A percentile compares a stretch with the other conserved stretches of the same genome.
These are phyloP conservation scores for Tricholoma saponaceum DNA, from an alignment of 768 basidiomycete genomes.

Conservation along the genomic window DNA sequence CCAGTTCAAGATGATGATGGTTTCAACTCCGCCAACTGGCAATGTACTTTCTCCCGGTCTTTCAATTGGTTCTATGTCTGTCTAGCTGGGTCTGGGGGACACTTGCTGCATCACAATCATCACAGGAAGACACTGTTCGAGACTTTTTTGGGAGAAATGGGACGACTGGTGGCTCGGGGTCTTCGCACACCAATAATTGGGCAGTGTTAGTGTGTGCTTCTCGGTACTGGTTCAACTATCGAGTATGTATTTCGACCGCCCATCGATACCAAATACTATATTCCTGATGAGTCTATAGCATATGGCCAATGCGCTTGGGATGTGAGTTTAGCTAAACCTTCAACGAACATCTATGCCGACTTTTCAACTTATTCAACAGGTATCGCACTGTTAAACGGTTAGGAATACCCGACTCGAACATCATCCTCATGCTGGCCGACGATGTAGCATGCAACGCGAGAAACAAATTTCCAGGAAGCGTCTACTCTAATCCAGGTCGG, in stretches of 20 bases:
- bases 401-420: slow-evolving; percentile 97
- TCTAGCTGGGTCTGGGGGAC: slow-evolving; percentile 29
- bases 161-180: slow-evolving; percentile 22
- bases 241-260: slow-evolving; percentile 48
- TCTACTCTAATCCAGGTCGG: slow-evolving; percentile 84
- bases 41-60: slow-evolving; percentile 27
- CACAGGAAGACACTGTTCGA: slow-evolving; percentile 34
- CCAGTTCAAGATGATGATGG: slow-evolving; percentile 6
- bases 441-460: slow-evolving; percentile 92
- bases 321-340: slow-evolving; percentile 45
- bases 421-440: slow-evolving; percentile 98
- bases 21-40: slow-evolving; percentile 15
- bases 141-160: slow-evolving; percentile 45
- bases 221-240: slow-evolving; percentile 98
- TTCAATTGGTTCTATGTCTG: slow-evolving; percentile 30
- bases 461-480: slow-evolving; percentile 88
- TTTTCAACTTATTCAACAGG: slow-evolving; percentile 39
- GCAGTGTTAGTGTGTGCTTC: slow-evolving; percentile 95
- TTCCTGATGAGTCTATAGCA: slow-evolving; percentile 50
- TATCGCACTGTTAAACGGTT: slow-evolving; percentile 98
- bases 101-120: slow-evolving; percentile 17
- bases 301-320: slow-evolving; percentile 97
- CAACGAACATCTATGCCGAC: neutral
- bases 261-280: neutral
- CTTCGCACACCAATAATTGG: slow-evolving; percentile 94